Conservation (phyloP, 106 monocot genomes). For the Agapanthus africanus region DNA sequence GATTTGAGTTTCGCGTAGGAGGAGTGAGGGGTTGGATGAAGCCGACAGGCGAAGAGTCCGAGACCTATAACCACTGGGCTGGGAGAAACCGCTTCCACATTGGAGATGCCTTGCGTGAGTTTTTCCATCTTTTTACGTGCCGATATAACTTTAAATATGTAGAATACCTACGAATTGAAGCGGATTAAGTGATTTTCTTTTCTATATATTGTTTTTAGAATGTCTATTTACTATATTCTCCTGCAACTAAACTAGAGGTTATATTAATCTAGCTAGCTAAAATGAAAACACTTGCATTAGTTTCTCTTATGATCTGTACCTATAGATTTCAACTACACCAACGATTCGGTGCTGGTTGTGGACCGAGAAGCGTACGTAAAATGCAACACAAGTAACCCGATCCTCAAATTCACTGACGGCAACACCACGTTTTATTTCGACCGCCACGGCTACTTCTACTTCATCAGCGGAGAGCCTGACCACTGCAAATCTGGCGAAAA, state of each 20-base stretch:
- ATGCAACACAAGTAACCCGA: conserved; percentile 39
- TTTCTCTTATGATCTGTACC: too few species aligned
- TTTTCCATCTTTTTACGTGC: neutral
- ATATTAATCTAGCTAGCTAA: too few species aligned
- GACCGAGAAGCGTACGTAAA: conserved; percentile 24
- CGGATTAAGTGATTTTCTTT: too few species aligned
- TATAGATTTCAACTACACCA: conserved; percentile 66
- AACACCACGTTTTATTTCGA: conserved; percentile 40
- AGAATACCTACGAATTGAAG: too few species aligned
- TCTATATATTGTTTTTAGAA: neutral
- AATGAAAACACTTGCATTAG: too few species aligned
- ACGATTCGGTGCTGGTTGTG: conserved; percentile 60
- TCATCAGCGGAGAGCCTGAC: conserved; percentile 39
- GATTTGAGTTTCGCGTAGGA: conserved; percentile 41
- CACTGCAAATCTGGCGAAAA: conserved; percentile 55
- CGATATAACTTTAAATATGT: neutral
- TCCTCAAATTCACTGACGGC: conserved; percentile 28
- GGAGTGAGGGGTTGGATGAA: conserved; percentile 34
- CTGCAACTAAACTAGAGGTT: too few species aligned
- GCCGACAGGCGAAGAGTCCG: conserved; percentile 31
- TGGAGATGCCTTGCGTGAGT: conserved; percentile 45
- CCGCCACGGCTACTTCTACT: conserved; percentile 60
- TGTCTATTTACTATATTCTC: too few species aligned
- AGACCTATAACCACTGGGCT: conserved; percentile 53
- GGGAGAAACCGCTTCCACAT: conserved; percentile 41